Base-by-base conservation (phyloP, 192 early-diverging fungal species). In the Coemansia sp. region DNA sequence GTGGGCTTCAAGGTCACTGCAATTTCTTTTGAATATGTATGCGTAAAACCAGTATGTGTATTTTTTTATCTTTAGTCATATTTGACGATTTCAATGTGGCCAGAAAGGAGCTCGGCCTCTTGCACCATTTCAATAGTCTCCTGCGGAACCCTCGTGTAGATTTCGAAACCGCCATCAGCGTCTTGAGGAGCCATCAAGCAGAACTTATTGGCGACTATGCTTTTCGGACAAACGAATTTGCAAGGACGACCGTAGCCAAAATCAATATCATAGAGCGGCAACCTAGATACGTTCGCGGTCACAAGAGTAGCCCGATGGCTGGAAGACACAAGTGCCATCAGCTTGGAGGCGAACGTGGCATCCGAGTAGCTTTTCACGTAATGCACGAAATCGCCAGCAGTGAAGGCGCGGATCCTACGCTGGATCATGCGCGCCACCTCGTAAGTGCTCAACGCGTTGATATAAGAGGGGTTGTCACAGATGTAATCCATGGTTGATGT, bases 231-330 rank as follows among this genome's bases (percentile, higher is more conserved):
- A 12, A 62, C 5, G 1, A 62, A 46, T 51, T 72, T 77, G 30
- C 21, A 57, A 1, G 75, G 69, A 4, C 45, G 12, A 0, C 66
- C 66, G 18, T 45, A 72, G 4, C 75, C 75, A 72, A 77, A 72
- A 34, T 72, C 60, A 14, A 60, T 33, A 2, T 55, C 48, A 33
- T 77, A 77, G 21, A 60, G 36, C 14, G 66, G 66, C 1, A 64
- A 7, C 9, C 70, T 44, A 1, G 75, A 77, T 7, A 62, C 26
- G 23, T 72, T 77, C 10, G 26, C 51, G 2, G 24, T 26, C 1
- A 26, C 51, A 26, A 53, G 23, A 7, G 24, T 53, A 1, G 51
- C 51, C 51, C 23, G 23, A 15, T 26, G 46, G 46, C 20, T 49
- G 5, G 15, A 6, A 16, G 46, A 64, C 4, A 72, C 69, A 64